phyloP scores from a whole-genome alignment of 2,329 filamentous ascomycete genomes.

The Penicillium glabrum region DNA sequence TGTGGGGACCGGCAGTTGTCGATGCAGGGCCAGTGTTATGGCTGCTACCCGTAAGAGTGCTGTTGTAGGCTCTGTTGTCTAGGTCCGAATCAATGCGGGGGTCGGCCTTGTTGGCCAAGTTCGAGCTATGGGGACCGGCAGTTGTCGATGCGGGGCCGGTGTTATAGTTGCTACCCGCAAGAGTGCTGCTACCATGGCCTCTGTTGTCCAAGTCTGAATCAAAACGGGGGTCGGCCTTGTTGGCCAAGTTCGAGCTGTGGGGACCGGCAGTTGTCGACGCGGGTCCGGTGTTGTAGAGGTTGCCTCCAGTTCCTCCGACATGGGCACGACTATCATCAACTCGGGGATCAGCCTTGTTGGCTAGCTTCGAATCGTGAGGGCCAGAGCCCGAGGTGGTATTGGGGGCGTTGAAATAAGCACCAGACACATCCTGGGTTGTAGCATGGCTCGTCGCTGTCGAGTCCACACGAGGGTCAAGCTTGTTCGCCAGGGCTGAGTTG shows the following conservation, averaged over 20 bases:
- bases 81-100: conserved; percentile 4
- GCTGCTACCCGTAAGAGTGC: background rate
- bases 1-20: background rate
- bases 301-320: background rate
- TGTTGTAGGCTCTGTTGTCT: background rate
- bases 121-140: background rate
- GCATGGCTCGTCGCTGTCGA: too few relatives aligned
- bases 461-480: background rate
- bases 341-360: background rate
- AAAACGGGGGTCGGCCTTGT: background rate
- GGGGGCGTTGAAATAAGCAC: background rate
- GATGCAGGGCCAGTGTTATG: background rate
- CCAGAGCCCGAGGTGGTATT: background rate
- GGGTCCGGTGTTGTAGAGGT: background rate
- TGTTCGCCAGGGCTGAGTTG: too few relatives aligned
- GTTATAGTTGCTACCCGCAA: background rate
- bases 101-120: conserved; percentile 1
- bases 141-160: background rate
- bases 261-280: background rate
- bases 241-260: background rate
- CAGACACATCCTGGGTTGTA: background rate
- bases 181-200: too few relatives aligned
- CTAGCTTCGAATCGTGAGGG: background rate
- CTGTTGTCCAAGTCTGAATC: background rate
- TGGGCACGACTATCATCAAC: background rate